Evolutionary conservation across 805 yeast genomes (phyloP).

Genomic region (Middelhovenomyces tepae): DNA sequence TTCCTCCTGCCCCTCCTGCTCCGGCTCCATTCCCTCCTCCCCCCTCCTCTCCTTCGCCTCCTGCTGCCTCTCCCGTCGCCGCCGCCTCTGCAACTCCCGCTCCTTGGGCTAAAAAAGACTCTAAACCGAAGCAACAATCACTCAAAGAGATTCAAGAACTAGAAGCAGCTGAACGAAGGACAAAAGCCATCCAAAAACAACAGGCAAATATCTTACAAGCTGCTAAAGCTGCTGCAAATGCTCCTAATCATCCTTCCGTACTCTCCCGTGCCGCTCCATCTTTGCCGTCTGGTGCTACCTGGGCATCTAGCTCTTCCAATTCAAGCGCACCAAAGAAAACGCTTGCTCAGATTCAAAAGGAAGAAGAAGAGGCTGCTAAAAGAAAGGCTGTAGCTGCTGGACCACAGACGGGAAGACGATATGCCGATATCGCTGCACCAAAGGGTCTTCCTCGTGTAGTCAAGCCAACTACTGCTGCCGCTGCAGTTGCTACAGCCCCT

Average conservation of each 20-base stretch:
- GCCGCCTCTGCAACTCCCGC: slow-evolving; percentile 10
- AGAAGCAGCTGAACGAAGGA: slow-evolving; percentile 20
- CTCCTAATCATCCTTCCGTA: too few species aligned
- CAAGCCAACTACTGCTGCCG: slow-evolving; percentile 8
- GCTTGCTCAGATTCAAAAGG: slow-evolving; percentile 31
- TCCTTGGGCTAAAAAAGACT: slow-evolving; percentile 19
- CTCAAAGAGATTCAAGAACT: slow-evolving; percentile 27
- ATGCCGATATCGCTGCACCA: slow-evolving; percentile 8
- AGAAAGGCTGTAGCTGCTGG: slow-evolving; percentile 7
- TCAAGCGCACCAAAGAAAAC: slow-evolving; percentile 23
- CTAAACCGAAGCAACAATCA: slow-evolving; percentile 16
- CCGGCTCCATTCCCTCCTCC: neutral
- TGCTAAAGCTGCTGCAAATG: slow-evolving; percentile 4
- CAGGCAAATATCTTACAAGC: slow-evolving; percentile 10
- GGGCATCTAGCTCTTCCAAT: slow-evolving; percentile 15
- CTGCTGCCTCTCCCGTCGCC: neutral
- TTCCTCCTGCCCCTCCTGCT: neutral
- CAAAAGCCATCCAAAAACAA: slow-evolving; percentile 13
- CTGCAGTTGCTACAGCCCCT: slow-evolving; percentile 10
- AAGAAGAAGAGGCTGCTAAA: slow-evolving; percentile 26
- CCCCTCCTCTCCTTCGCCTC: neutral
- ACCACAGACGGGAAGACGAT: slow-evolving; percentile 4
- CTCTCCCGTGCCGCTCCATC: slow-evolving; percentile 12
- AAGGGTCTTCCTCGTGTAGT: slow-evolving; percentile 3
- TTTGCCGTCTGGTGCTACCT: slow-evolving; percentile 21